Base-by-base conservation (phyloP, 2,329 filamentous ascomycete species). In the Trematosphaeria pertusa region DNA sequence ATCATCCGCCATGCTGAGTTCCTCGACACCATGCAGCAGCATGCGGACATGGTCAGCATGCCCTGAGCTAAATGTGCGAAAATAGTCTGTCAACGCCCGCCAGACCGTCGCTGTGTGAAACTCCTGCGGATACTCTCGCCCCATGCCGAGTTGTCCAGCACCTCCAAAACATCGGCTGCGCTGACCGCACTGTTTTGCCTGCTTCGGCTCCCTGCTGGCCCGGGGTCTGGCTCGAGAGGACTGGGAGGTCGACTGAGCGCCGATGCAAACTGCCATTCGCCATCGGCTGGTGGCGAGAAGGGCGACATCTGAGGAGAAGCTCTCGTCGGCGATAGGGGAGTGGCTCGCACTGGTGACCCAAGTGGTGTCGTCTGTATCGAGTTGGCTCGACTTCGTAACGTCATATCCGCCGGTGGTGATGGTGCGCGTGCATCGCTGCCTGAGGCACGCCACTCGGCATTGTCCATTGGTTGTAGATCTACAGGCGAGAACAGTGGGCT, bases 121-220 rank as follows among this genome's bases (percentile, higher is more conserved):
- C 91, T 96, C 52, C 91, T 82, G 54, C 91, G 81, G 56, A 97
- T 91, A 77, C 89, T 96, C 74, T 96, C 90, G 40, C 93, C 89
- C 93, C 93, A 97, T 12, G 89, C 87, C 14, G 90, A 94, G 64
- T 93, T 89, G 63, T 94, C 90, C 43, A 97, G 81, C 66, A 94
- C 88, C 58, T 91, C 86, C 70, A 92, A 84, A 58, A 95, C 88
- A 62, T 91, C 87, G 37, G 86, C 83, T 38, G 87, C 86, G 63
- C 85, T 90, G 46, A 92, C 86, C 4, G 81, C 79, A 70, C 87
- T 91, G 43, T 82, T 84, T 18, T 85, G 82, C 33, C 87, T 76
- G 59, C 83, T 83, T 65, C 79, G 82, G 54, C 81, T 82, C 64
- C 77, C 81, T 59, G 49, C 72, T 2, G 48, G 48, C 49, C 45